These are phyloP conservation scores for Debaryomyces tyrocola DNA, from an alignment of 805 yeast genomes.

Conservation along the genomic window DNA sequence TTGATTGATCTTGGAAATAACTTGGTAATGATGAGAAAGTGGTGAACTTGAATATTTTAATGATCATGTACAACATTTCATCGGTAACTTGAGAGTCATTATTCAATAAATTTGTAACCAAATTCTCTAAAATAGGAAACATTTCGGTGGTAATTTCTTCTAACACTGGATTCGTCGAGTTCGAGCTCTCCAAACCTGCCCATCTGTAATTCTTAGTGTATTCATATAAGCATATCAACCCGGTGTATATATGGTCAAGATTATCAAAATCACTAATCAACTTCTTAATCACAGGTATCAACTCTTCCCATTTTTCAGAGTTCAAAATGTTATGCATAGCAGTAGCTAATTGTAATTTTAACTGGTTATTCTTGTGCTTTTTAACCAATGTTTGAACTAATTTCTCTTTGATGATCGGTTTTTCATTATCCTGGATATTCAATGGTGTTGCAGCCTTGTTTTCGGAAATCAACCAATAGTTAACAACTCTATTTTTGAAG, in stretches of 20 bases:
- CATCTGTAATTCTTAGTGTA: constrained; percentile 43
- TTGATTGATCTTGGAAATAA: constrained; percentile 34
- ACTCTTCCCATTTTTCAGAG: constrained; percentile 46
- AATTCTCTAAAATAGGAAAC: constrained; percentile 37
- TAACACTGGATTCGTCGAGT: constrained; percentile 35
- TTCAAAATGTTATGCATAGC: constrained; percentile 55
- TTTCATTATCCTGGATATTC: constrained; percentile 33
- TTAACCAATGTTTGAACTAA: constrained; percentile 43
- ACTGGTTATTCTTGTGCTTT: constrained; percentile 29
- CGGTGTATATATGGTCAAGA: constrained; percentile 39
- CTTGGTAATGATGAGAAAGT: constrained; percentile 39
- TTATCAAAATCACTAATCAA: constrained; percentile 30
- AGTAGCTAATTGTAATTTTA: constrained; percentile 58
- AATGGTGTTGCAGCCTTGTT: constrained; percentile 20
- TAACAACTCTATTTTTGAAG: constrained; percentile 41
- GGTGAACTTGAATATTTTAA: constrained; percentile 41
- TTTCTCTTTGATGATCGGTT: constrained; percentile 42
- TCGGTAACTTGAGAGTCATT: constrained; percentile 20
- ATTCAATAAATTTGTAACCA: constrained; percentile 27
- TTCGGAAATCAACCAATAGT: constrained; percentile 39
- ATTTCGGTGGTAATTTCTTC: constrained; percentile 35
- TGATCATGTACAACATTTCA: constrained; percentile 39
- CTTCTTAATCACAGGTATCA: constrained; percentile 37
- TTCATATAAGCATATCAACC: constrained; percentile 40
- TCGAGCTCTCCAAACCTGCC: constrained; percentile 46